Percentiles rank a stretch among this genome's conserved stretches.
Conservation (phyloP, 2,329 filamentous ascomycete species). For the Fusarium oxysporum region DNA sequence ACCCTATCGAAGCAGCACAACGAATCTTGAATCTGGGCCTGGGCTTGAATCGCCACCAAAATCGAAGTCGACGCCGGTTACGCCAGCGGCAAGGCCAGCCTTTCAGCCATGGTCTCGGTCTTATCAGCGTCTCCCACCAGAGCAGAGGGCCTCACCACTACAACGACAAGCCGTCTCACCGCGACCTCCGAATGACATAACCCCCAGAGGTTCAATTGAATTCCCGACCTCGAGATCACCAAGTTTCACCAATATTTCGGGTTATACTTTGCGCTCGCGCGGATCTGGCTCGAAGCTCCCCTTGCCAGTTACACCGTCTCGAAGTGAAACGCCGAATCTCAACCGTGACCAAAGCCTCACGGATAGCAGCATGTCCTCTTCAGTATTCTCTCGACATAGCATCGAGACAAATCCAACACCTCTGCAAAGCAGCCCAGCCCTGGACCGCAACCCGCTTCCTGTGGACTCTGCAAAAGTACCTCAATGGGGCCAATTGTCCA, state of each 20-base stretch:
- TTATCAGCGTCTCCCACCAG: constrained; percentile 24
- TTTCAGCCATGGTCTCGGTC: constrained; percentile 35
- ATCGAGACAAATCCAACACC: constrained; percentile 51
- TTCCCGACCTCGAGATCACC: constrained; percentile 41
- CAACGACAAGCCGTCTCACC: constrained; percentile 23
- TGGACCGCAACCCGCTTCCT: constrained; percentile 29
- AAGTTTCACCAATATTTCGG: constrained; percentile 42
- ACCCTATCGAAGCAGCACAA: constrained; percentile 29
- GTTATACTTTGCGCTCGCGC: constrained; percentile 50
- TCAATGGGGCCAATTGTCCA: constrained; percentile 44
- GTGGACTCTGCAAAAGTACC: constrained; percentile 27
- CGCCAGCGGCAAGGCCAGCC: constrained; percentile 35
- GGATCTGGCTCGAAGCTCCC: constrained; percentile 55
- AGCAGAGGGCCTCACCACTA: constrained; percentile 16
- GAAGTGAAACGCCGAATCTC: constrained; percentile 51
- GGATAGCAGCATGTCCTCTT: constrained; percentile 58
- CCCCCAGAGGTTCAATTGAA: constrained; percentile 19
- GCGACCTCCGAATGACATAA: constrained; percentile 14
- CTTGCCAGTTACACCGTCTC: constrained; percentile 53
- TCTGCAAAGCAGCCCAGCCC: constrained; percentile 46
- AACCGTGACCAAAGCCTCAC: constrained; percentile 54
- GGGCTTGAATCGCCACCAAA: constrained; percentile 39
- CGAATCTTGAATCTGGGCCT: constrained; percentile 20
- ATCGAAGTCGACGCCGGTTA: constrained; percentile 41
- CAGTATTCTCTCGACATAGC: constrained; percentile 54